Percentiles rank a stretch among this genome's conserved stretches.
phyloP scores from a whole-genome alignment of 2,329 filamentous ascomycete species.

The Westerdykella ornata region DNA sequence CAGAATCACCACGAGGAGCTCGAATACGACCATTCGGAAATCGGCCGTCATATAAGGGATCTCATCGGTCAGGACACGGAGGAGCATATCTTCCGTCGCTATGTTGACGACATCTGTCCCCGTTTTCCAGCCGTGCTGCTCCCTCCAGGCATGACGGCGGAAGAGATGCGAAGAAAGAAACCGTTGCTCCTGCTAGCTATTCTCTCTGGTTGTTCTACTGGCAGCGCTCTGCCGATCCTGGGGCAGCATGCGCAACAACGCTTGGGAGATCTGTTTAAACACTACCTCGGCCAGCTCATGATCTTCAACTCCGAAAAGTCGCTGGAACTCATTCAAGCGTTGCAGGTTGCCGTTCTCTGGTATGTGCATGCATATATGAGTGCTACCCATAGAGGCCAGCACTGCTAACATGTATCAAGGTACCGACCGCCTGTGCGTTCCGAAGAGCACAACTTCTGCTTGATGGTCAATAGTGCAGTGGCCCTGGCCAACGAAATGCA shows the following conservation, averaged over 20 bases:
- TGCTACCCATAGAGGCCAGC: neutral
- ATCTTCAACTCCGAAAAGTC: slow-evolving; percentile 72
- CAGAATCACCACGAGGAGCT: slow-evolving; percentile 17
- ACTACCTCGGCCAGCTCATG: slow-evolving; percentile 65
- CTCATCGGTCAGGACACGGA: slow-evolving; percentile 50
- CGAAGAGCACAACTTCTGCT: slow-evolving; percentile 85
- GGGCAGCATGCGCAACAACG: slow-evolving; percentile 45
- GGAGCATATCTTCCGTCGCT: slow-evolving; percentile 52
- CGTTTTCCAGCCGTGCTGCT: slow-evolving; percentile 56
- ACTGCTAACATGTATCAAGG: slow-evolving; percentile 35
- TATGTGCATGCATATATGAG: slow-evolving; percentile 40
- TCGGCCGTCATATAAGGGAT: slow-evolving; percentile 36
- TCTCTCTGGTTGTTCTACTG: slow-evolving; percentile 48
- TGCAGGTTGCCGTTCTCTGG: slow-evolving; percentile 72
- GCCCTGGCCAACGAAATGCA: slow-evolving; percentile 81
- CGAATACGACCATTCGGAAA: slow-evolving; percentile 34
- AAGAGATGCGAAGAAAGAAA: slow-evolving; percentile 51
- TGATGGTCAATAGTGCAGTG: slow-evolving; percentile 72
- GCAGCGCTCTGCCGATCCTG: slow-evolving; percentile 21
- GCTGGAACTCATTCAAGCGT: slow-evolving; percentile 72
- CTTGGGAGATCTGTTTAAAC: slow-evolving; percentile 64
- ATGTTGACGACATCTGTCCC: slow-evolving; percentile 48
- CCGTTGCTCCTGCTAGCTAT: slow-evolving; percentile 56
- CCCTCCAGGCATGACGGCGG: slow-evolving; percentile 47
- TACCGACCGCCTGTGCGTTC: slow-evolving; percentile 77